These are phyloP conservation scores for Colletotrichum navitas DNA, from an alignment of 2,329 filamentous ascomycete genomes.

Conservation along the genomic window DNA sequence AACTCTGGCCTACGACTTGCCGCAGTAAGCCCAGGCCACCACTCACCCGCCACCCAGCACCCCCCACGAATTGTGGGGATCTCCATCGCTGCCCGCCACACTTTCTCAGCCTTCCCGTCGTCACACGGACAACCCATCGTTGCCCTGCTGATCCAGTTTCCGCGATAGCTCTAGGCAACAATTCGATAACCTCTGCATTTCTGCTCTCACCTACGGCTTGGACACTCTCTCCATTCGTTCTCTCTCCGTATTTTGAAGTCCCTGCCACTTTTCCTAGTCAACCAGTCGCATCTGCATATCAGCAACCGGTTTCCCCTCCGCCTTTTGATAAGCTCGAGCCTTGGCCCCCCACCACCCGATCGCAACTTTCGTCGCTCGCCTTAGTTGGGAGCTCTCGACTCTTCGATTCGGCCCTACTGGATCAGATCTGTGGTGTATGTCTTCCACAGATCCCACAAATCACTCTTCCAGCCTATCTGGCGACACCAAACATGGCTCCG, in stretches of 20 bases:
- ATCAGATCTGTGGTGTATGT: slow-evolving; percentile 41
- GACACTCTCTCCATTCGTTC: neutral
- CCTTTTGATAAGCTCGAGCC: slow-evolving; percentile 35
- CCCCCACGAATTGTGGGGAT: slow-evolving; percentile 38
- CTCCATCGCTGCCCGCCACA: slow-evolving; percentile 16
- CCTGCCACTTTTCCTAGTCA: neutral
- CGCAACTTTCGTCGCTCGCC: slow-evolving; percentile 22
- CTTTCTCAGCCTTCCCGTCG: slow-evolving; percentile 32
- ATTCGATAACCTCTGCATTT: neutral
- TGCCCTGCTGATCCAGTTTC: slow-evolving; percentile 33
- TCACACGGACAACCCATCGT: slow-evolving; percentile 36
- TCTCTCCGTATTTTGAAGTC: too few species aligned
- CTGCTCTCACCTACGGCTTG: neutral
- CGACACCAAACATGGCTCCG: slow-evolving; percentile 33
- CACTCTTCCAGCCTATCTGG: slow-evolving; percentile 35
- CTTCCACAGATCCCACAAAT: slow-evolving; percentile 38
- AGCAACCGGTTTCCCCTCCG: slow-evolving; percentile 33
- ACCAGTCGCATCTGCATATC: slow-evolving; percentile 9
- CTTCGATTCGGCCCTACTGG: neutral
- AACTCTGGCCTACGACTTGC: slow-evolving; percentile 21
- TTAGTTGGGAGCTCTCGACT: slow-evolving; percentile 18
- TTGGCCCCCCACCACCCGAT: slow-evolving; percentile 18
- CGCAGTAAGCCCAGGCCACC: neutral
- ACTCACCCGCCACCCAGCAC: too few species aligned
- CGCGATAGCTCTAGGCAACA: slow-evolving; percentile 21